These are phyloP conservation scores for Terfezia claveryi DNA, from an alignment of 495 filamentous ascomycete species.

Conservation along the genomic window DNA sequence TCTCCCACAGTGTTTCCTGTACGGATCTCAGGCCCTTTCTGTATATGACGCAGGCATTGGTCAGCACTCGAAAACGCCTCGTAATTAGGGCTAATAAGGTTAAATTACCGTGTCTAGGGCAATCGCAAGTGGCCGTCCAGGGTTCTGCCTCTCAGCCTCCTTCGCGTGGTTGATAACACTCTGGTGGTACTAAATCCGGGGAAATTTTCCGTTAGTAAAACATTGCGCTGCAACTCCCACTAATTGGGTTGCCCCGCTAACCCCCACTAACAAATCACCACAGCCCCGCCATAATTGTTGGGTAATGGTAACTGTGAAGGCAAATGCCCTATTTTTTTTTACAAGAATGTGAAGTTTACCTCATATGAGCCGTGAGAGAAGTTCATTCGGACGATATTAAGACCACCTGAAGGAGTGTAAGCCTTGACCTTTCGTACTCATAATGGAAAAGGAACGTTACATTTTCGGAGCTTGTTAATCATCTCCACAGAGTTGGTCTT, in stretches of 20 bases:
- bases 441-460: constrained; percentile 21
- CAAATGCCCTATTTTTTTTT: neutral
- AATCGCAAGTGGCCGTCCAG: constrained; percentile 80
- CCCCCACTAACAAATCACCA: neutral
- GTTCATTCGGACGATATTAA: constrained; percentile 98
- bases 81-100: neutral
- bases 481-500: constrained; percentile 97
- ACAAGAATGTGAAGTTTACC: constrained; percentile 23
- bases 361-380: constrained; percentile 96
- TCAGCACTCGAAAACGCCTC: neutral
- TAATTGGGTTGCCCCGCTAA: neutral
- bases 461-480: constrained; percentile 72
- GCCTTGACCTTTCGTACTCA: neutral
- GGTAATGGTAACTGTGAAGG: neutral
- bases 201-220: neutral
- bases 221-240: constrained; percentile 1
- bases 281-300: neutral
- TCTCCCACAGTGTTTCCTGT: constrained; percentile 80
- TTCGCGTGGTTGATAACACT: constrained; percentile 89
- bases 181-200: constrained; percentile 47
- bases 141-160: constrained; percentile 48
- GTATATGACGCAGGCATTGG: neutral
- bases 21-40: constrained; percentile 95
- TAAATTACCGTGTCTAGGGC: constrained; percentile 66
- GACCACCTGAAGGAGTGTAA: constrained; percentile 36